phyloP scores from a whole-genome alignment of 1,139 yeast species.

The Pichia sp. region DNA sequence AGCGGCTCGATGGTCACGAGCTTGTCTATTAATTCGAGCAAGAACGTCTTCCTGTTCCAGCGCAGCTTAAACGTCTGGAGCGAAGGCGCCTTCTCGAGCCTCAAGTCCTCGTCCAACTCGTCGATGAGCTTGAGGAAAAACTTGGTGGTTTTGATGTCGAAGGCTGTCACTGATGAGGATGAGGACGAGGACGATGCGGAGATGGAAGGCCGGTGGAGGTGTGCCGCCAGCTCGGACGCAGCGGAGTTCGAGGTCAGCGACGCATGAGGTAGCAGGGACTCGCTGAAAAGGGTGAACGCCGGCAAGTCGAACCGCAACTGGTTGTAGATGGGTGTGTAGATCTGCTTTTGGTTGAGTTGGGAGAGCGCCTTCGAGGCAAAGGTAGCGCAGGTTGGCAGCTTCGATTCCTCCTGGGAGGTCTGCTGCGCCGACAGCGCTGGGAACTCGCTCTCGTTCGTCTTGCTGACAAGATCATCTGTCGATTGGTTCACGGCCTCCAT shows the following conservation, averaged over 20 bases:
- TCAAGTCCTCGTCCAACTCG: conserved; percentile 72
- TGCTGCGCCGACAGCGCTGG: neutral
- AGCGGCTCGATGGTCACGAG: conserved; percentile 82
- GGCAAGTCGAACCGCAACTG: conserved; percentile 56
- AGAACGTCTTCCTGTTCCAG: conserved; percentile 50
- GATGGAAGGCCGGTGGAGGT: neutral
- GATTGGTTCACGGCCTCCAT: neutral
- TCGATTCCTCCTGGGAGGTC: neutral
- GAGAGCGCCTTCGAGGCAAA: conserved; percentile 18
- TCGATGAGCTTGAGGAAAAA: conserved; percentile 64
- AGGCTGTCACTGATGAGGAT: conserved; percentile 7
- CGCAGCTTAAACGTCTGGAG: conserved; percentile 37
- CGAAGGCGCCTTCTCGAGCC: conserved; percentile 58
- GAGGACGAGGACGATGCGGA: conserved; percentile 1
- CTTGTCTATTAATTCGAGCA: conserved; percentile 67
- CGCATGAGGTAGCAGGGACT: conserved; percentile 11
- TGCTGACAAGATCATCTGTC: neutral
- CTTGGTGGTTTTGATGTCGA: conserved; percentile 43
- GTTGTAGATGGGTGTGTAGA: conserved; percentile 52
- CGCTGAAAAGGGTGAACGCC: conserved; percentile 28
- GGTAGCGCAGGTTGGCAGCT: conserved; percentile 12
- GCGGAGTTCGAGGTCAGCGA: neutral
- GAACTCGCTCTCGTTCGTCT: neutral
- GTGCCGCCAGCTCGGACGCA: neutral
- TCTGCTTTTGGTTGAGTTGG: conserved; percentile 22